Percentiles rank a stretch among this genome's conserved stretches.
These are phyloP conservation scores for Penicillium occitanis DNA, from an alignment of 2,329 filamentous ascomycete species.

Conservation along the genomic window DNA sequence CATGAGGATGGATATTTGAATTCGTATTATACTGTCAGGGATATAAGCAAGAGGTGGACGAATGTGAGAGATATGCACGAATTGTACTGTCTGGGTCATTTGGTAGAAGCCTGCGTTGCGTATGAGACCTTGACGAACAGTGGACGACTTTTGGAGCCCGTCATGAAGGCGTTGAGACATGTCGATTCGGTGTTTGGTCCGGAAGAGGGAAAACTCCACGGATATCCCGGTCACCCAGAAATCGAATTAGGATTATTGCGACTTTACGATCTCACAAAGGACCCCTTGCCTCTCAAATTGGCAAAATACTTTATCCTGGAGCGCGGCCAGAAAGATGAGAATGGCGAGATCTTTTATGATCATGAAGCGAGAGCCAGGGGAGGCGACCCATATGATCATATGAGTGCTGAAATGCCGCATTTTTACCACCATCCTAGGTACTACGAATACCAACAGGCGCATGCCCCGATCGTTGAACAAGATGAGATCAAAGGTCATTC, in stretches of 20 bases:
- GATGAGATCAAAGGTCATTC: conserved; percentile 58
- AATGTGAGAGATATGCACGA: conserved; percentile 64
- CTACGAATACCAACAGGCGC: conserved; percentile 58
- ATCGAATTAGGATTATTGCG: conserved; percentile 54
- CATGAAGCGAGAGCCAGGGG: conserved; percentile 54
- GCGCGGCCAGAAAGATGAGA: conserved; percentile 52
- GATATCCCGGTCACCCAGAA: conserved; percentile 62
- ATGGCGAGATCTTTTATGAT: conserved; percentile 55
- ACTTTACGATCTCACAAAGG: conserved; percentile 44
- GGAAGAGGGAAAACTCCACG: conserved; percentile 51
- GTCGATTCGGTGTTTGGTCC: conserved; percentile 56
- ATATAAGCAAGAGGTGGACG: conserved; percentile 56
- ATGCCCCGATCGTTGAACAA: conserved; percentile 56
- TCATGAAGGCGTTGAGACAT: conserved; percentile 56
- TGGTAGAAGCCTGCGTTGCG: conserved; percentile 61
- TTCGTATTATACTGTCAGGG: conserved; percentile 62
- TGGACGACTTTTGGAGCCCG: conserved; percentile 52
- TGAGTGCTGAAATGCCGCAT: conserved; percentile 39
- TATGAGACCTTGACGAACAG: conserved; percentile 57
- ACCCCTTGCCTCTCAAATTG: conserved; percentile 46
- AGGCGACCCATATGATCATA: conserved; percentile 43
- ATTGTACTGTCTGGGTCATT: conserved; percentile 55
- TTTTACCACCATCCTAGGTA: conserved; percentile 44
- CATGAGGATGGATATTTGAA: conserved; percentile 63
- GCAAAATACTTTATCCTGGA: conserved; percentile 60